Evolutionary conservation across 2,329 filamentous ascomycete genomes (phyloP), one percentile per base, ranked within the genome.

Genomic region (Trichoderma oligosporum): DNA sequence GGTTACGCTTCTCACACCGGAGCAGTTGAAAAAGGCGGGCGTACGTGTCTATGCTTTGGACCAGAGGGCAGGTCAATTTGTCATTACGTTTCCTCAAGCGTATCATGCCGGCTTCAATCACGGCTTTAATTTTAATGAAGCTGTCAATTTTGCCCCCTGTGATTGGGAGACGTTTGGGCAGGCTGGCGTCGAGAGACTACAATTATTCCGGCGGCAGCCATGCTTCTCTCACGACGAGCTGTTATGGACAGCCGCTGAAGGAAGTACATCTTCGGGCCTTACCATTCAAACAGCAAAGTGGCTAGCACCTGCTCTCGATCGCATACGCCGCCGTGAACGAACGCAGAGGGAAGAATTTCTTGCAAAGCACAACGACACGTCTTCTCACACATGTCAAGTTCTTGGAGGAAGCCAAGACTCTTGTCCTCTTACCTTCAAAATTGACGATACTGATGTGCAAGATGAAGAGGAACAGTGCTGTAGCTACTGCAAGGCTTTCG

Each of bases 31-130:
- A 68, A 96, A 96, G 70, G 93, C 92, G 4, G 93, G 92, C 1
- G 94, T 99, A 1, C 83, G 89, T 45, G 93, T 97, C 2, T 97
- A 91, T 69, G 94, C 94, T 0, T 77, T 97, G n/a, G 94, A 99
- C 69, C 94, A 99, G 71, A 83, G 93, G 64, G 94, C 94, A 25
- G 94, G 94, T 4, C 91, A 99, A 68, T 90, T 99, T 62, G 92
- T 99, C 61, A 86, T 99, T 62, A 99, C 94, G 0, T 99, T 97
- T 66, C 94, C 94, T 0, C 89, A 96, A 70, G 94, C 94, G 0
- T 99, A 97, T 66, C 94, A 99, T 70, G 93, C 94, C 5, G 94
- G 94, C 0, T 99, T 99, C 75, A 99, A 99, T 66, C 94, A 99
- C 66, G 94, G 89, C 0, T 99, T 99, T 77, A 99, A 99, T 69